Base-by-base conservation (phyloP, 2,329 filamentous ascomycete genomes). In the Cladosporium colombiae region DNA sequence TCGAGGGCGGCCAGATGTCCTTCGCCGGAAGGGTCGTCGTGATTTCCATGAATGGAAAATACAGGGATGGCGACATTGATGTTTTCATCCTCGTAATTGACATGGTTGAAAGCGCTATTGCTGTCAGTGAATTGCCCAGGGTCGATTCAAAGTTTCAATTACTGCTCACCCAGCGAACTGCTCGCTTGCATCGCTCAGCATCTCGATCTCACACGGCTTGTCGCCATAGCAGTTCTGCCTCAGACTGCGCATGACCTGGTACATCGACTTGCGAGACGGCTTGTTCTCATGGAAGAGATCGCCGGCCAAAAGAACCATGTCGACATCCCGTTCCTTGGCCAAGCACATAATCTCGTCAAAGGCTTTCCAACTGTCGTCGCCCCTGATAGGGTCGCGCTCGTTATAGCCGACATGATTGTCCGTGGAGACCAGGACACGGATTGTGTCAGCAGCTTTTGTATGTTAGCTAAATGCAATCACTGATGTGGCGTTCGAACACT, bases 241-340 rank as follows among this genome's bases (percentile, higher is more conserved):
- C 33, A 99, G 84, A 2, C 92, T 95, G 35, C 92, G 89, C 92
- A 98, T 98, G 68, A 99, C 95, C 76, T 99, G 92, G 77, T 95
- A 98, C 86, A 99, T 91, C 31, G 93, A 89, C 75, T 97, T 97
- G 67, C 95, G 88, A 7, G 93, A 97, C 3, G 95, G 96, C 74
- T 97, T 97, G 78, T 99, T 99, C 72, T 99, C 94, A 77, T 99
- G 96, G 76, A 99, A 99, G 1, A 99, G 85, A 76, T 99, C 95
- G 56, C 95, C 95, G 2, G 90, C 94, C 5, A 99, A 88, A 2
- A 99, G 84, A 0, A 99, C 91, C 95, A 99, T 98, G 78, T 99
- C 95, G 70, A 99, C 95, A 81, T 99, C 95, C 75, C 90, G 85
- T 37, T 89, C 88, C 74, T 90, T 91, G 23, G 94, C 95, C 50